These are phyloP conservation scores for Acanthamoeba castellanii DNA, from an alignment of 208 protist species.

Conservation along the genomic window DNA sequence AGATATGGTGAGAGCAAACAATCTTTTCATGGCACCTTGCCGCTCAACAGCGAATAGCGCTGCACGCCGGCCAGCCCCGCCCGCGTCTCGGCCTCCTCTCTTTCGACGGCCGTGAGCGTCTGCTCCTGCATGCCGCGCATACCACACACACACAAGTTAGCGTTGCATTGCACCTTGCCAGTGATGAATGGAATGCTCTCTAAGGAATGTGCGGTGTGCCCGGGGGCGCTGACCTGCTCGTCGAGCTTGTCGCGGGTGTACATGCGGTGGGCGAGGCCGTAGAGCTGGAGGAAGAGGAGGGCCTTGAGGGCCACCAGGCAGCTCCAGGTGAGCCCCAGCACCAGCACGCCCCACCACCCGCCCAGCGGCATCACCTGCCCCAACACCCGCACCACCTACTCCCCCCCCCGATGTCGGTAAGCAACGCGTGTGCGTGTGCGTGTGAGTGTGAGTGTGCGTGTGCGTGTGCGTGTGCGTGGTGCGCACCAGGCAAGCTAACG, in stretches of 20 bases:
- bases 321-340: conserved; percentile 37
- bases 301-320: conserved; percentile 56
- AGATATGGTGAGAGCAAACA: background rate
- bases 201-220: background rate
- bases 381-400: conserved; percentile 44
- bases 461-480: background rate
- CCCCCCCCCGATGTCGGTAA: background rate
- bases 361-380: conserved; percentile 55
- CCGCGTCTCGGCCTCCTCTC: background rate
- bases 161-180: no score
- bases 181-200: background rate
- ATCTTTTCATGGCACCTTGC: conserved; percentile 33
- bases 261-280: conserved; percentile 27
- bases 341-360: conserved; percentile 1
- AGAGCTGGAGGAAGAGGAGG: conserved; percentile 53
- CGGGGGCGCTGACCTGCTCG: background rate
- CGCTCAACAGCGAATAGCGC: conserved; percentile 24
- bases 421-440: background rate
- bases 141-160: no score
- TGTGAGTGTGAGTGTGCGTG: background rate
- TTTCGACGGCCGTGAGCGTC: background rate
- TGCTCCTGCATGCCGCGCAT: background rate
- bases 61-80: conserved; percentile 36
- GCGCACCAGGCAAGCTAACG: conserved; percentile 43
- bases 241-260: background rate